phyloP scores from a whole-genome alignment of 169 alveolate species.

The Plasmodium cynomolgi region DNA sequence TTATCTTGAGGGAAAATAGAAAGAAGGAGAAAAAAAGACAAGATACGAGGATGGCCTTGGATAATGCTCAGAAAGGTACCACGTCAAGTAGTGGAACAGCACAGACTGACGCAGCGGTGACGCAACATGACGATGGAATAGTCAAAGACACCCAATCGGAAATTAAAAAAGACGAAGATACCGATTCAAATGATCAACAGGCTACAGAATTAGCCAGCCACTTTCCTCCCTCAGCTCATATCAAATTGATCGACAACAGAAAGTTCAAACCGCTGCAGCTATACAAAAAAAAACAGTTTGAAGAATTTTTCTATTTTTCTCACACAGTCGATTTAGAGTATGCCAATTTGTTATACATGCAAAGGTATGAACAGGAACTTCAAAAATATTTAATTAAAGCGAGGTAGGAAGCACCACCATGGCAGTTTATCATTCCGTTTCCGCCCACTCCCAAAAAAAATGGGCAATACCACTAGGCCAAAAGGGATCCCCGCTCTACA shows the following conservation, averaged over 20 bases:
- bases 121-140: not conserved
- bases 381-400: constrained; percentile 18
- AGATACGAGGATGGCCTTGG: not conserved
- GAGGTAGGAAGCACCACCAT: not conserved
- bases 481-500: not conserved
- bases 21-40: constrained; percentile 4
- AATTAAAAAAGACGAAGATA: not conserved
- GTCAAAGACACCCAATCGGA: not conserved
- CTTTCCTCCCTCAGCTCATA: not conserved
- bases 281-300: not conserved
- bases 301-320: constrained; percentile 53
- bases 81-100: not conserved
- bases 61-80: not conserved
- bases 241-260: not conserved
- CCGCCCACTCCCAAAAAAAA: not conserved
- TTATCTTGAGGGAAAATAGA: constrained; percentile 37
- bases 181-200: not conserved
- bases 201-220: not conserved
- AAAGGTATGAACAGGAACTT: constrained; percentile 64
- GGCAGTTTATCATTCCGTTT: not conserved
- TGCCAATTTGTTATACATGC: constrained; percentile 62
- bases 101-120: not conserved
- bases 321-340: constrained; percentile 60
- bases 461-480: not conserved
- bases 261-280: not conserved